Base-by-base conservation (phyloP, 2,329 filamentous ascomycete genomes). In the Laburnicola sp. region DNA sequence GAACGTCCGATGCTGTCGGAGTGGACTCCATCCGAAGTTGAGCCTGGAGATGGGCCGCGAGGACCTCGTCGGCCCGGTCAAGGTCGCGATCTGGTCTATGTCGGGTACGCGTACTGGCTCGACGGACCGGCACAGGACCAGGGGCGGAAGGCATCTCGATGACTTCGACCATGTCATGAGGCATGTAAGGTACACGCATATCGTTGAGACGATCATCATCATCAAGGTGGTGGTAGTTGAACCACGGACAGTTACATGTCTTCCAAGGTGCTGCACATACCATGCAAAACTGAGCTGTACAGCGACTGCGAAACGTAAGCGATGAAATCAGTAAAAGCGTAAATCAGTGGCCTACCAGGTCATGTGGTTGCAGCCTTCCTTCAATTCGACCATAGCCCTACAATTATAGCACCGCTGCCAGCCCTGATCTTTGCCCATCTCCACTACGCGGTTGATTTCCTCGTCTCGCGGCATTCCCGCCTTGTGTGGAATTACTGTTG, bases 351-450 rank as follows among this genome's bases (percentile, higher is more conserved):
- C 83, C 74, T 77, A 89, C 86, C 91, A 96, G 26, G 85, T 91
- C 84, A 95, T 93, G 69, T 93, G 91, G 73, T 93, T 92, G 72
- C 88, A 91, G 38, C 90, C 90, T 70, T 93, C 88, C 60, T 87
- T 87, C 43, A 91, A 75, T 70, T 95, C 88, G 38, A 95, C 87
- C 77, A 89, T 80, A 34, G 82, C 78, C 57, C 81, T 83, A 74
- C 91, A 96, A 56, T 79, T 85, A 66, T 85, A 86, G 70, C 90
- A 96, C 40, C 84, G 79, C 69, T 89, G 86, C 86, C 87, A 92
- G 23, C 87, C 87, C 45, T 86, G 78, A 25, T 85, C 77, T 59
- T 85, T 83, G 5, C 86, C 86, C 51, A 87, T 78, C 44, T 83
- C 80, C 3, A 90, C 75, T n/a, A 88, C 77, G 34, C 75, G 77